These are phyloP conservation scores for Ceratobasidium sp. DNA, from an alignment of 1,284 basidiomycete genomes.

Conservation along the genomic window DNA sequence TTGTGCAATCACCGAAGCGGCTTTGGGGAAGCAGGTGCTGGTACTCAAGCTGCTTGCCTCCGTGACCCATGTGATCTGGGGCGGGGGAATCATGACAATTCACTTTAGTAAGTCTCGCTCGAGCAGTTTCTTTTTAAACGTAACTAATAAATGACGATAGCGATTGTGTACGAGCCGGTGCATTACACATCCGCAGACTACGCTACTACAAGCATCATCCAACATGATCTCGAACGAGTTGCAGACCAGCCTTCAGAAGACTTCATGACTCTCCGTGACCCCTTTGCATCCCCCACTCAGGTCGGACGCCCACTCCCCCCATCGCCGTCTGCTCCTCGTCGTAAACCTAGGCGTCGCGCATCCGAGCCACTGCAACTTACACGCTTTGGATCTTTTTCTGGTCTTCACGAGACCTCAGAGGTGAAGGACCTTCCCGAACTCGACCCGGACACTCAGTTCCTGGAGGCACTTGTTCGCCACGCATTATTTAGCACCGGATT, in stretches of 20 bases:
- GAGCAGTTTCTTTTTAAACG: not conserved
- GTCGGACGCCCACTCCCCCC: conserved; percentile 11
- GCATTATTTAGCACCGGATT: conserved; percentile 24
- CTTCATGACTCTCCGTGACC: conserved; percentile 32
- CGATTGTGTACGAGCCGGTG: conserved; percentile 30
- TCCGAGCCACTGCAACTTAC: conserved; percentile 26
- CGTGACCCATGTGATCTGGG: conserved; percentile 17
- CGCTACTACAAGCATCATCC: not conserved
- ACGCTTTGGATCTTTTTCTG: conserved; percentile 29
- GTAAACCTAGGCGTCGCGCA: conserved; percentile 25
- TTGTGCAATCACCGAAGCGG: conserved; percentile 3
- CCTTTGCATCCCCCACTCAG: conserved; percentile 30
- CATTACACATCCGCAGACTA: not conserved
- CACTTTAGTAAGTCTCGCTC: conserved; percentile 8
- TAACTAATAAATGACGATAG: not conserved
- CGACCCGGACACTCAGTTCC: conserved; percentile 18
- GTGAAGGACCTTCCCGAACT: conserved; percentile 7
- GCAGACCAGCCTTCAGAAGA: conserved; percentile 27
- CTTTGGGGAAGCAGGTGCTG: not conserved
- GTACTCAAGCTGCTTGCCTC: conserved; percentile 5
- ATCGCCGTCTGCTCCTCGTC: conserved; percentile 24
- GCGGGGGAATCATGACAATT: conserved; percentile 24
- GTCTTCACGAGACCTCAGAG: not conserved
- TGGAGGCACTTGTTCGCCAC: conserved; percentile 31
- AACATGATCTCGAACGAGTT: conserved; percentile 7